Conservation (phyloP, 2,329 filamentous ascomycete genomes). For the Curvularia sp. region DNA sequence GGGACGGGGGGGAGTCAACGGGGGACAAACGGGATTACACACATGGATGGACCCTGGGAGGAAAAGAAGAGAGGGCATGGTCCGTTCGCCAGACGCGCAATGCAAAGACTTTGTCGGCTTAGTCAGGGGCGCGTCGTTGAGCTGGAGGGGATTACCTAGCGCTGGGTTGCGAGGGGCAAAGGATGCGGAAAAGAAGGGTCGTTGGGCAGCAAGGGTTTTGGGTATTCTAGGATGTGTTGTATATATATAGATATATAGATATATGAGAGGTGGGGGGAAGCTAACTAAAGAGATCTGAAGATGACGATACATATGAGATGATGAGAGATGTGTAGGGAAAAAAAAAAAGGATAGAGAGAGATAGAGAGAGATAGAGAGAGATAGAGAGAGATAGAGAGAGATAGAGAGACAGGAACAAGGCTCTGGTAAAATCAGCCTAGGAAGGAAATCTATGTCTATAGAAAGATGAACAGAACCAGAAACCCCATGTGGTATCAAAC, state of each 20-base stretch:
- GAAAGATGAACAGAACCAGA: background rate
- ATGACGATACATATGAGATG: slow-evolving; percentile 1
- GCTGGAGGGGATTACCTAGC: background rate
- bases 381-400: no score
- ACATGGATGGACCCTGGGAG: background rate
- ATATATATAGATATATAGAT: background rate
- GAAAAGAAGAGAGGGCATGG: background rate
- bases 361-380: background rate
- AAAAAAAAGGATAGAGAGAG: background rate
- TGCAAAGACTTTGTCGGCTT: background rate
- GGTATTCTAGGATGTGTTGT: background rate
- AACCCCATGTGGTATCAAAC: slow-evolving; percentile 5
- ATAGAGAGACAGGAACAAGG: background rate
- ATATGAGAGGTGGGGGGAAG: background rate
- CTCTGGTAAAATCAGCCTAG: background rate
- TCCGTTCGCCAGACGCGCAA: background rate
- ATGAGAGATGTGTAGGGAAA: background rate
- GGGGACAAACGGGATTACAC: background rate
- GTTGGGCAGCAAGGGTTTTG: background rate
- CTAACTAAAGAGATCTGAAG: background rate
- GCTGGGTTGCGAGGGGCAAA: background rate
- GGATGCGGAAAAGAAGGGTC: background rate
- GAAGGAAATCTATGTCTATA: background rate
- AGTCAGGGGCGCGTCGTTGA: background rate
- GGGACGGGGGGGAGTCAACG: background rate